phyloP scores from a whole-genome alignment of 2,329 filamentous ascomycete genomes.

The Metarhizium anisopliae region DNA sequence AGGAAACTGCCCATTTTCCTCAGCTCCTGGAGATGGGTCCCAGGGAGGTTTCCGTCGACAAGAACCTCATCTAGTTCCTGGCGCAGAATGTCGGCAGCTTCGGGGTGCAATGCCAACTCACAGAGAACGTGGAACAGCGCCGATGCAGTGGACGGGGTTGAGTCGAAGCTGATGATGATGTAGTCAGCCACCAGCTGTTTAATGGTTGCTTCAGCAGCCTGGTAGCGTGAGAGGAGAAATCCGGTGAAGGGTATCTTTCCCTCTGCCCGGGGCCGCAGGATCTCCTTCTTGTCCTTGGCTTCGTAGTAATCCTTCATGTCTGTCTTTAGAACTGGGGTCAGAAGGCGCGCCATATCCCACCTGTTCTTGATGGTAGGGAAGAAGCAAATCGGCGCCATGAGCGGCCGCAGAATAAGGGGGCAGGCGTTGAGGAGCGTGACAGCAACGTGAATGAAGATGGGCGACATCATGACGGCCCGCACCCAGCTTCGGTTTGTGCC shows the following conservation, averaged over 20 bases:
- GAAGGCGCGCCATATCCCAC: too few relatives aligned
- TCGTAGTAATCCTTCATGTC: not conserved
- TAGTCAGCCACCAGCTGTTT: slow-evolving; percentile 5
- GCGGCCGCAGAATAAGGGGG: not conserved
- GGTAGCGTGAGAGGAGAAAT: not conserved
- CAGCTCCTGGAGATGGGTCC: slow-evolving; percentile 12
- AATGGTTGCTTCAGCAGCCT: not conserved
- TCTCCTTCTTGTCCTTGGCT: not conserved
- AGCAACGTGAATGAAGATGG: not conserved
- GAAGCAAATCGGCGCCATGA: too few relatives aligned
- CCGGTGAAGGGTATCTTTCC: not conserved
- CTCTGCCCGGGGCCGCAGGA: too few relatives aligned
- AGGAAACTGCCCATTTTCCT: slow-evolving; percentile 16
- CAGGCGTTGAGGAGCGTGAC: not conserved
- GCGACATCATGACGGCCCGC: not conserved
- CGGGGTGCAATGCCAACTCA: slow-evolving; percentile 34
- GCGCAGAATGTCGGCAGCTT: slow-evolving; percentile 33
- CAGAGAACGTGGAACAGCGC: slow-evolving; percentile 19
- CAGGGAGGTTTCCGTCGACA: slow-evolving; percentile 11
- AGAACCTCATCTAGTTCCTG: slow-evolving; percentile 31
- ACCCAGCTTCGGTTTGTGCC: not conserved
- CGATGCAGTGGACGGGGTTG: slow-evolving; percentile 5
- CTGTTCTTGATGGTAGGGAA: too few relatives aligned
- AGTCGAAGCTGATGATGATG: slow-evolving; percentile 7
- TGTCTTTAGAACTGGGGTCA: not conserved